Evolutionary conservation across 306 rosid species (phyloP), one percentile per base, ranked within the genome.

Genomic region (Pterocarpus macrocarpus): DNA sequence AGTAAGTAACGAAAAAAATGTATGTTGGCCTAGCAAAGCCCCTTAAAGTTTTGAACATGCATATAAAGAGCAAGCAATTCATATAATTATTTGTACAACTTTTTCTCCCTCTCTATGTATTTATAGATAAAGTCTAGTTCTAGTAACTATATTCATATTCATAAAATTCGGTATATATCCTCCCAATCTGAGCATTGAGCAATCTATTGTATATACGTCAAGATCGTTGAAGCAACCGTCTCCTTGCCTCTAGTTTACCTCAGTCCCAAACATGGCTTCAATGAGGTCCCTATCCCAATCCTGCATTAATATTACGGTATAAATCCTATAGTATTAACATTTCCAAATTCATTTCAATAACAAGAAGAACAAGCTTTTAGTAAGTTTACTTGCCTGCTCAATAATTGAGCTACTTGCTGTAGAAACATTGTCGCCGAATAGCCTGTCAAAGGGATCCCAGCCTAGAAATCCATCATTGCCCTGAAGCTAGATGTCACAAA

Each of bases 271-370:
- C 47, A 69, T 11, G 5, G 56, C 7, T 65, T 79, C 77, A 64
- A 83, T 2, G 8, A 79, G 10, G 1, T 75, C 64, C 36, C 75
- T 9, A 67, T 86, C 82, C 72, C 73, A 83, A 8, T 64, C 89
- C 89, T 86, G 76, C 80, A 71, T 79, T 10, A 39, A 45, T 6
- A 53, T 73, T 52, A 34, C 39, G 8, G 28, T 5, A 47, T n/a
- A 63, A 39, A 41, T 4, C 28, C 36, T 35, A 13, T 34, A 12
- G 77, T n/a, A 56, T 2, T 12, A 62, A 4, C 32, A 56, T n/a
- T 74, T 72, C 5, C 39, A 64, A 75, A 58, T 35, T 86, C 35
- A 73, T 52, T 32, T 43, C 2, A 69, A 28, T 15, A 14, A 66
- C 13, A 38, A 61, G 44, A 30, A 36, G n/a, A 65, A 2, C 2